These are phyloP conservation scores for Kernera saxatilis DNA, from an alignment of 345 rosid species.

Conservation along the genomic window DNA sequence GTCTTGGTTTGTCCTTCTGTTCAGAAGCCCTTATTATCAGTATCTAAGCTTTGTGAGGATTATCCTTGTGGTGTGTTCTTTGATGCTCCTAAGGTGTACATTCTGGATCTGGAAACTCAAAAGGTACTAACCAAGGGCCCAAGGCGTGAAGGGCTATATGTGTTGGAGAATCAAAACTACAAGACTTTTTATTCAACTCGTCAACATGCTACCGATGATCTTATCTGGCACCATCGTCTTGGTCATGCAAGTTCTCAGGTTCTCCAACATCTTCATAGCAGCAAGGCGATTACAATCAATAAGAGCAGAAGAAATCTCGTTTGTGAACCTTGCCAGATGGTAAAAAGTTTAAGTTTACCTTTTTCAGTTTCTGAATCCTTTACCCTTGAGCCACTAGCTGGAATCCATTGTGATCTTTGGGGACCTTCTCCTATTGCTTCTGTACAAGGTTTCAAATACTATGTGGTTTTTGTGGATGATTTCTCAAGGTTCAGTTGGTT, in stretches of 20 bases:
- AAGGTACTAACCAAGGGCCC: neutral
- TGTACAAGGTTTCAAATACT: neutral
- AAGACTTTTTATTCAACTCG: neutral
- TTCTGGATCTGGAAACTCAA: neutral
- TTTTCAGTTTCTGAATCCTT: neutral
- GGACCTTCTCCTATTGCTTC: neutral
- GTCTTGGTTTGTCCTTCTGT: neutral
- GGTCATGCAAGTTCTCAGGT: neutral
- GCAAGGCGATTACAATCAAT: neutral
- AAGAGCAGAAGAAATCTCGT: neutral
- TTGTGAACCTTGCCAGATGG: neutral
- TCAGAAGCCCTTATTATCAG: neutral
- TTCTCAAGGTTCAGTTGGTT: neutral
- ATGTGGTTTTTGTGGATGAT: neutral
- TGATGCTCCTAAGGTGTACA: neutral
- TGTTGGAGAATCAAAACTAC: neutral
- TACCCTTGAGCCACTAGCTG: neutral
- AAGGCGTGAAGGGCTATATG: neutral
- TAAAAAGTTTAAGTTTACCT: neutral
- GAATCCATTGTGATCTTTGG: neutral
- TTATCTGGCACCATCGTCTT: neutral
- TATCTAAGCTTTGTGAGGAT: neutral
- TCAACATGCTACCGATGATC: neutral
- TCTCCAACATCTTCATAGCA: neutral
- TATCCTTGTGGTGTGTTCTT: neutral